phyloP scores from a whole-genome alignment of 2,329 filamentous ascomycete species.

The Neonectria punicea region DNA sequence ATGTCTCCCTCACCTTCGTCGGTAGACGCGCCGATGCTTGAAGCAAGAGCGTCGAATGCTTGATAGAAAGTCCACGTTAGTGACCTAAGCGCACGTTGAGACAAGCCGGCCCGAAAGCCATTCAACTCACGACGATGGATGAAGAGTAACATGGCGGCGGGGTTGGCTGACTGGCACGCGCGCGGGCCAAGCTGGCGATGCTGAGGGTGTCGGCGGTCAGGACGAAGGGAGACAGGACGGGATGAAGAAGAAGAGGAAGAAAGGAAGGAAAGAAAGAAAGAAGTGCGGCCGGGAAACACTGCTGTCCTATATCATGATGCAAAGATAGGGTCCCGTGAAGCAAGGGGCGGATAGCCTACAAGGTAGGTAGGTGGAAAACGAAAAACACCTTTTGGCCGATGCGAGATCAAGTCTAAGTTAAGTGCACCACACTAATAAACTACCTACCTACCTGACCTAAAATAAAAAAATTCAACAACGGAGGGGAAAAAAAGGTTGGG shows the following conservation, averaged over 20 bases:
- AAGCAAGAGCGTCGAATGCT: constrained; percentile 51
- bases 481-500: neutral
- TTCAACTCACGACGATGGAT: constrained; percentile 38
- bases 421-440: too few relatives aligned
- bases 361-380: neutral
- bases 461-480: neutral
- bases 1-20: constrained; percentile 48
- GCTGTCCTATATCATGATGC: constrained; percentile 12
- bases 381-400: neutral
- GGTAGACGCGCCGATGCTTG: constrained; percentile 47
- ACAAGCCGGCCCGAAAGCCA: neutral
- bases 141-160: constrained; percentile 32
- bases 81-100: constrained; percentile 18
- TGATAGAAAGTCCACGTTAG: constrained; percentile 1
- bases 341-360: neutral
- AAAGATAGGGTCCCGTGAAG: neutral
- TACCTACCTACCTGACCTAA: too few relatives aligned
- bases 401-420: neutral
- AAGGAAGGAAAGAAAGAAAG: neutral
- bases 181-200: constrained; percentile 9
- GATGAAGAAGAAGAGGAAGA: neutral
- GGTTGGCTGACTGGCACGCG: neutral
- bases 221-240: neutral
- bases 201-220: neutral
- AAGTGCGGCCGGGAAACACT: neutral